Percentiles rank a stretch among this genome's conserved stretches.
phyloP scores from a whole-genome alignment of 2,329 filamentous ascomycete species.

The Fusarium bactridioides region DNA sequence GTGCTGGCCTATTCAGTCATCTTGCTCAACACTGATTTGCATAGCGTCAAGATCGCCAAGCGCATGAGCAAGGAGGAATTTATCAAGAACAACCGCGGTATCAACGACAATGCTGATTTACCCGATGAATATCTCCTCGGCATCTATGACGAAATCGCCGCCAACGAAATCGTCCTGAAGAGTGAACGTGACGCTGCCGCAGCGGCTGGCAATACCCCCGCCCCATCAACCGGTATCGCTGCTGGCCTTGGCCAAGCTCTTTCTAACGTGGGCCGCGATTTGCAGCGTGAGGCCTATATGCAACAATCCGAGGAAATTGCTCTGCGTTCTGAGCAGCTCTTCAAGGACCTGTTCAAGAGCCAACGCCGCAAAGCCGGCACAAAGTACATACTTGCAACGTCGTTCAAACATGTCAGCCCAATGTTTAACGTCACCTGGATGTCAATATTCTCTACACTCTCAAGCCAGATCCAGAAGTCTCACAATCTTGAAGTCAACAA shows the following conservation, averaged over 20 bases:
- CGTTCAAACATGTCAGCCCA: constrained; percentile 91
- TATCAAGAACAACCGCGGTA: constrained; percentile 98
- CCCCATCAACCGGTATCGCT: constrained; percentile 74
- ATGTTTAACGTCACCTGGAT: constrained; percentile 99
- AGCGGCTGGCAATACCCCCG: constrained; percentile 70
- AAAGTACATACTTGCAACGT: constrained; percentile 91
- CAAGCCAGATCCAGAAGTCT: constrained; percentile 90
- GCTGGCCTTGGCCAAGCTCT: constrained; percentile 88
- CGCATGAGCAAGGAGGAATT: constrained; percentile 98
- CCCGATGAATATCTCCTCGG: constrained; percentile 88
- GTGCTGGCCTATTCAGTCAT: constrained; percentile 97
- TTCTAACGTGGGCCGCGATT: constrained; percentile 88
- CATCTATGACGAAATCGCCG: constrained; percentile 92
- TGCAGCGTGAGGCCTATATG: constrained; percentile 91
- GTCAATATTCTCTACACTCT: constrained; percentile 95
- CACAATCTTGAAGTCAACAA: constrained; percentile 93
- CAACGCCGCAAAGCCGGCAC: constrained; percentile 78
- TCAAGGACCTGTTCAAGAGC: constrained; percentile 90
- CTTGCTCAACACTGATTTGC: constrained; percentile 93
- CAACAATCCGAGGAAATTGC: constrained; percentile 95
- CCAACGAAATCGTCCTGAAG: constrained; percentile 92
- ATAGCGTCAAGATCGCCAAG: constrained; percentile 83
- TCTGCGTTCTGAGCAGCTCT: constrained; percentile 78
- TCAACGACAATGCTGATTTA: constrained; percentile 94
- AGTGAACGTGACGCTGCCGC: constrained; percentile 92